phyloP scores from a whole-genome alignment of 202 grass and related monocot species.

The Cymbopogon flexuosus region DNA sequence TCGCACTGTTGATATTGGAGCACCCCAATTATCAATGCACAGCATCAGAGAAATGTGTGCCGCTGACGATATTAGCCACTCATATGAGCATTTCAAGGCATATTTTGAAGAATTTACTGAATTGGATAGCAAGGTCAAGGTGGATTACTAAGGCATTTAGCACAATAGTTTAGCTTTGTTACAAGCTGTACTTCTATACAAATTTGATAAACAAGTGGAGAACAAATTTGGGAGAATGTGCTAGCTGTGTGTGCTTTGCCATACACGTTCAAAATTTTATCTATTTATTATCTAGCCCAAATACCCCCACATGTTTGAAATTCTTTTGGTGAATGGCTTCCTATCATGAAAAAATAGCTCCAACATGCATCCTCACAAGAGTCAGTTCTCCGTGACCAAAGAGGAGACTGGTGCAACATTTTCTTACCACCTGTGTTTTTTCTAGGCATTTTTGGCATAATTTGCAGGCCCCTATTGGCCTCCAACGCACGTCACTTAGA shows the following conservation, averaged over 20 bases:
- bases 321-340: background rate
- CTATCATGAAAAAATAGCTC: background rate
- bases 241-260: background rate
- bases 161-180: slow-evolving; percentile 18
- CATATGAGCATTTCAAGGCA: slow-evolving; percentile 90
- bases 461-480: background rate
- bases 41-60: slow-evolving; percentile 98
- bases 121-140: slow-evolving; percentile 60
- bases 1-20: slow-evolving; percentile 81
- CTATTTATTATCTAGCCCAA: background rate
- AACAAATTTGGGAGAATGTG: background rate
- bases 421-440: background rate
- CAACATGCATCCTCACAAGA: background rate
- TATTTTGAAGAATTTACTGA: slow-evolving; percentile 82
- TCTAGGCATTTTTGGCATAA: background rate
- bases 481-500: background rate
- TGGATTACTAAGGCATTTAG: slow-evolving; percentile 46
- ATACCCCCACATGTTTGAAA: background rate
- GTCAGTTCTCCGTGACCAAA: background rate
- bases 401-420: background rate
- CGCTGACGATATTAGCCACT: slow-evolving; percentile 57
- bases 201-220: slow-evolving; percentile 10
- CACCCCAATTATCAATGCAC: slow-evolving; percentile 84
- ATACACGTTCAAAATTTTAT: background rate
- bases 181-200: background rate